Evolutionary conservation across 2,329 filamentous ascomycete genomes (phyloP), one percentile per base, ranked within the genome.

Genomic region (Septoria linicola): DNA sequence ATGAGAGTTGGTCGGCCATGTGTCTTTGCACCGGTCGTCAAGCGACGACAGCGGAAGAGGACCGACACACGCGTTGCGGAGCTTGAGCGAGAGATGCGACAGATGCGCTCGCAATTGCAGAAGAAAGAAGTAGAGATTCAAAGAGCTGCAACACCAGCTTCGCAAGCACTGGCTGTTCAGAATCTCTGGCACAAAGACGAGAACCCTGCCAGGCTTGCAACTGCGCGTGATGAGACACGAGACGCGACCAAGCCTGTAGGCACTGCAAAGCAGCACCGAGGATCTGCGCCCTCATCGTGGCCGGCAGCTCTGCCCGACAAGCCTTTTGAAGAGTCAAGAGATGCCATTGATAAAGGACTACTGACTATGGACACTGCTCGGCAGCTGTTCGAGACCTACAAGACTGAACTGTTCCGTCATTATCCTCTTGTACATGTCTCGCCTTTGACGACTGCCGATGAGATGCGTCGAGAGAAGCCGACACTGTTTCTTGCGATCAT

Each of bases 401-500:
- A 75, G 31, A 74, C 77, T 11, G 72, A 77, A 40, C 85, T 87
- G 78, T 73, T 76, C 14, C 73, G 72, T 2, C 83, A 86, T 56
- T 74, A 85, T 45, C 84, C 84, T 0, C 78, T 78, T 1, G 80
- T 87, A 14, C 73, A 85, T 20, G 82, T 87, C 51, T 75, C 80
- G 1, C 64, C 74, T 1, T 73, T 72, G 35, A 78, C 75, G 37
- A 80, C 79, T 2, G 78, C 76, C 4, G 72, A 74, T 8, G 78
- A 83, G 50, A 68, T 87, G 45, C 78, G 83, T 41, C 72, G 73
- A 57, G 70, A 74, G 1, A 84, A 80, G 63, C 87, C 87, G 1
- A 75, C 80, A 2, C 73, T 90, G 7, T 89, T 89, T 62, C 74
- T 88, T n/a, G 77, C 86, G 23, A 74, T 89, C 61, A 80, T 90